phyloP scores from a whole-genome alignment of 2,329 filamentous ascomycete species.

The Cordyceps javanica region DNA sequence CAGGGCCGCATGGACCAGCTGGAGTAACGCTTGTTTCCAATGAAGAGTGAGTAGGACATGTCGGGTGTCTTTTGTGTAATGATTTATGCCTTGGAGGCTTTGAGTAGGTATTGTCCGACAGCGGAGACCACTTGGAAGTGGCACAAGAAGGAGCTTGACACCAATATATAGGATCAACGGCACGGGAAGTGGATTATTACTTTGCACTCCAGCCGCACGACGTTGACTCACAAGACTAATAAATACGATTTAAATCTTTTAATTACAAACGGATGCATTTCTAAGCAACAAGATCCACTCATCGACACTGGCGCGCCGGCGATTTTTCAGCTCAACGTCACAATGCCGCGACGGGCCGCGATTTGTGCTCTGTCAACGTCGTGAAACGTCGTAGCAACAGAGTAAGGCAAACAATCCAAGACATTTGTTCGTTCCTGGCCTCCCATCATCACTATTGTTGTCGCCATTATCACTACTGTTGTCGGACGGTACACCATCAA shows the following conservation, averaged over 20 bases:
- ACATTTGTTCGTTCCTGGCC: no score
- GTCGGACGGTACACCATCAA: no score
- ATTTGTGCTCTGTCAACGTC: neutral
- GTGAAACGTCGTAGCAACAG: neutral
- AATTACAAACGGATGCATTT: no score
- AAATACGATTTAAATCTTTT: neutral
- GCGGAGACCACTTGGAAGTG: neutral
- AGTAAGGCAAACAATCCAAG: no score
- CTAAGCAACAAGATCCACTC: slow-evolving; percentile 6
- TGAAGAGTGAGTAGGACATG: slow-evolving; percentile 35
- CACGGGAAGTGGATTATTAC: neutral
- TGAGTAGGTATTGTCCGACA: neutral
- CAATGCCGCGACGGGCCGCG: neutral
- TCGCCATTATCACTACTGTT: no score
- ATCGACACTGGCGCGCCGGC: neutral
- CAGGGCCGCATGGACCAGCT: slow-evolving; percentile 42
- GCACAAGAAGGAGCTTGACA: neutral
- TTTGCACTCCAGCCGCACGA: slow-evolving; percentile 4
- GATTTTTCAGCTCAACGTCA: neutral
- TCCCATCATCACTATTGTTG: no score
- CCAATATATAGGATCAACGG: neutral
- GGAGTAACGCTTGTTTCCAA: slow-evolving; percentile 40
- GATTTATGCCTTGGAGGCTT: neutral
- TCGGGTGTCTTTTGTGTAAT: neutral
- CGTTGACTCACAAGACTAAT: neutral